Evolutionary conservation across 768 basidiomycete genomes (phyloP).

Genomic region (Galerina sulciceps): DNA sequence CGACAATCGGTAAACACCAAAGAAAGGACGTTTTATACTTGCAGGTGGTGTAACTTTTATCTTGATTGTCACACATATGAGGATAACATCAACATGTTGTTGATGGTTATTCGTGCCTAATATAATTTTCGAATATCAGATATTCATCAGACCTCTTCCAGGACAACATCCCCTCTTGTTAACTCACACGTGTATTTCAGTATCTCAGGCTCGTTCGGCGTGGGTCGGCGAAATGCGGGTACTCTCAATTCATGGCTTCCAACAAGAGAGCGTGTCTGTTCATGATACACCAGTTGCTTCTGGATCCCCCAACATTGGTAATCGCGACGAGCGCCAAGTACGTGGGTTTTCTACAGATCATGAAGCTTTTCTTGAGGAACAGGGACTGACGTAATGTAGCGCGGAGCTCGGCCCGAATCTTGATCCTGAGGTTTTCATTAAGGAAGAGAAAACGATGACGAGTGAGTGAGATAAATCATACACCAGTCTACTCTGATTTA

Average conservation of each 20-base stretch:
- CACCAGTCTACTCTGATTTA: not conserved
- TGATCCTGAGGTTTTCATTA: not conserved
- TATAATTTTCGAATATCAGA: slow-evolving; percentile 6
- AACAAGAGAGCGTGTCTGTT: not conserved
- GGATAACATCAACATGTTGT: not conserved
- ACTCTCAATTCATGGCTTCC: not conserved
- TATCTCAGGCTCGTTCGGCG: slow-evolving; percentile 11
- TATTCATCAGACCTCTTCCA: slow-evolving; percentile 1
- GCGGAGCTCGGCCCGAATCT: not conserved
- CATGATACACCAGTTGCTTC: too few relatives aligned
- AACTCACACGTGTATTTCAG: slow-evolving; percentile 15
- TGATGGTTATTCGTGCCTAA: slow-evolving; percentile 1
- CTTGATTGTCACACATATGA: not conserved
- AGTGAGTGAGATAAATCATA: not conserved
- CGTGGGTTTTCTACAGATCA: too few relatives aligned
- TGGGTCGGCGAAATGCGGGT: slow-evolving; percentile 8
- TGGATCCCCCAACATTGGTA: too few relatives aligned
- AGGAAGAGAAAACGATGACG: not conserved
- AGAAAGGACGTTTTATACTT: not conserved
- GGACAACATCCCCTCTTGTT: slow-evolving; percentile 3
- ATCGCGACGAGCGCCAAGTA: too few relatives aligned
- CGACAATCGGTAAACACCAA: not conserved
- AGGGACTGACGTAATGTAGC: not conserved
- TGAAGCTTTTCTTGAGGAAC: too few relatives aligned
- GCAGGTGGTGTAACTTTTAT: not conserved